phyloP scores from a whole-genome alignment of 345 rosid genomes.

The Aegle marmelos region DNA sequence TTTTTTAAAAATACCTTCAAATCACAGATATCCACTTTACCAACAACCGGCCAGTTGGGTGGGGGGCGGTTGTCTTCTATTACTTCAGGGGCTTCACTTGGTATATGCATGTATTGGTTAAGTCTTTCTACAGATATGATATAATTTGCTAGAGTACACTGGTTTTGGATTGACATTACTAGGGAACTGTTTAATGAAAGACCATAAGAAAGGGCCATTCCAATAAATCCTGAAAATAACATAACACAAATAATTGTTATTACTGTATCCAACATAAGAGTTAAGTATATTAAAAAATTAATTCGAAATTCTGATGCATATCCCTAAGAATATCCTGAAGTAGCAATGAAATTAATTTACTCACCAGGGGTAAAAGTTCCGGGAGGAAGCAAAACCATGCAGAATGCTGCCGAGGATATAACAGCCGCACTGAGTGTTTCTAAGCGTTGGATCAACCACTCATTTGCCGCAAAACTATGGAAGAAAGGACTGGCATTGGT shows the following conservation, averaged over 20 bases:
- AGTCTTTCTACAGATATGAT: slow-evolving; percentile 95
- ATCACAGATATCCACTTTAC: slow-evolving; percentile 77
- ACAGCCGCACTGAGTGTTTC: slow-evolving; percentile 74
- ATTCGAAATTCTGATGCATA: neutral
- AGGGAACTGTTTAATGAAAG: slow-evolving; percentile 77
- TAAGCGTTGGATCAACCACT: slow-evolving; percentile 88
- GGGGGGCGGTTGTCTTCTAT: slow-evolving; percentile 75
- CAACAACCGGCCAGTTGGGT: slow-evolving; percentile 70
- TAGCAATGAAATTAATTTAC: slow-evolving; percentile 2
- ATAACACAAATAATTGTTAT: neutral
- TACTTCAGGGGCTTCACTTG: slow-evolving; percentile 90
- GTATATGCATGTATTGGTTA: slow-evolving; percentile 77
- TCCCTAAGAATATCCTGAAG: neutral
- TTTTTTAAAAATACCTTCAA: slow-evolving; percentile 41
- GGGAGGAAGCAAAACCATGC: slow-evolving; percentile 92
- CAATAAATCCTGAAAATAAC: slow-evolving; percentile 72
- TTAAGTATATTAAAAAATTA: neutral
- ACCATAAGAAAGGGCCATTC: slow-evolving; percentile 98
- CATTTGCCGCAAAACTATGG: slow-evolving; percentile 82
- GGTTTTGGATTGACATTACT: slow-evolving; percentile 80
- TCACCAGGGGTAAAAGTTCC: slow-evolving; percentile 87
- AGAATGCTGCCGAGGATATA: slow-evolving; percentile 81
- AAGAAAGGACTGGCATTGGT: slow-evolving; percentile 89
- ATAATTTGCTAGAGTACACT: slow-evolving; percentile 77
- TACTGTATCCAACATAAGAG: neutral